Percentiles rank a stretch among this genome's conserved stretches.
Conservation (phyloP, 2,329 filamentous ascomycete genomes). For the Trichoderma atroviride region DNA sequence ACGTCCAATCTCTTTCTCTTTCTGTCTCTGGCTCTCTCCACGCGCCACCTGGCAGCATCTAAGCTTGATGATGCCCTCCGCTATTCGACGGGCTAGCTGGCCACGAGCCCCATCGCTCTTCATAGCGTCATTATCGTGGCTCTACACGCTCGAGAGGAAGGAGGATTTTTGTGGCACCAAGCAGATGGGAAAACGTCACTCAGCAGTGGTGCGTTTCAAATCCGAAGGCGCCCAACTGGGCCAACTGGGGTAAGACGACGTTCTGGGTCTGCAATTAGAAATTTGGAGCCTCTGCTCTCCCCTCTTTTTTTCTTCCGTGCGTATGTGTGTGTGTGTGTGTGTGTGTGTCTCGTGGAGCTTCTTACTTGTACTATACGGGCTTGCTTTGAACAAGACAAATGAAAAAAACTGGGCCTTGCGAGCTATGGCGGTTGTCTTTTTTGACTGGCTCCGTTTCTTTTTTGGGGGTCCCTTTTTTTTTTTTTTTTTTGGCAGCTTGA, state of each 20-base stretch:
- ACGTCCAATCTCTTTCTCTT: neutral
- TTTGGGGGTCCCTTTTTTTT: neutral
- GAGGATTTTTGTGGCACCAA: conserved; percentile 18
- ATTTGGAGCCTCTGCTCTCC: conserved; percentile 2
- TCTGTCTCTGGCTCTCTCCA: neutral
- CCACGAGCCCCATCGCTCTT: neutral
- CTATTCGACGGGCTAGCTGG: neutral
- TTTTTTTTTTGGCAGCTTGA: neutral
- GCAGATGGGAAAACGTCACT: conserved; percentile 18
- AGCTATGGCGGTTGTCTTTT: neutral
- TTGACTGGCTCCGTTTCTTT: conserved; percentile 10
- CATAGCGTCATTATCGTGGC: conserved; percentile 13
- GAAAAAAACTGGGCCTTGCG: conserved; percentile 3
- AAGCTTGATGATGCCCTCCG: neutral
- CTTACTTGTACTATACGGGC: neutral
- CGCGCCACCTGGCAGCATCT: conserved; percentile 1
- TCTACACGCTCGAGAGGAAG: conserved; percentile 9
- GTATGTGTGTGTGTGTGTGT: neutral
- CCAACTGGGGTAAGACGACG: conserved; percentile 21
- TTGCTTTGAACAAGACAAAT: neutral
- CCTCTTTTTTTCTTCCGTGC: neutral
- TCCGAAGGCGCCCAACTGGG: conserved; percentile 20
- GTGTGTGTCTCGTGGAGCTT: conserved; percentile 11
- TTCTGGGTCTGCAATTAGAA: conserved; percentile 24
- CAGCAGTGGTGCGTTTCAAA: conserved; percentile 24